Percentiles rank a stretch among this genome's conserved stretches.
Evolutionary conservation across 371 early-diverging fungal species (phyloP).

Genomic region (Saksenaea vasiformis): DNA sequence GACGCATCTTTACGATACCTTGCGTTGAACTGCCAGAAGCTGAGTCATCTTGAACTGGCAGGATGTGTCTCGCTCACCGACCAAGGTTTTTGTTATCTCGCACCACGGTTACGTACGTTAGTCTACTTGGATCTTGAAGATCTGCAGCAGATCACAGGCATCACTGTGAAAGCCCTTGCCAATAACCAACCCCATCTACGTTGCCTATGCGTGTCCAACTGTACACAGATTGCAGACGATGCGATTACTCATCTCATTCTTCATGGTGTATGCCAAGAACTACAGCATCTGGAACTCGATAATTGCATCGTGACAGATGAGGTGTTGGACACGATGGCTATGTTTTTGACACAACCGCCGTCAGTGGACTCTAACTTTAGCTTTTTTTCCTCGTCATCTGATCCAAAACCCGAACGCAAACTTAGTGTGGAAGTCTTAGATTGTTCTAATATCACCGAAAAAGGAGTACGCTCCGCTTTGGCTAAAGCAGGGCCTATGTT

Average conservation of each 20-base stretch:
- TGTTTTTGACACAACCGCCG: slow-evolving; percentile 11
- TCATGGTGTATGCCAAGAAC: slow-evolving; percentile 29
- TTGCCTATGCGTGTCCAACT: slow-evolving; percentile 54
- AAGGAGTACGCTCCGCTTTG: slow-evolving; percentile 35
- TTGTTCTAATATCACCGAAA: slow-evolving; percentile 45
- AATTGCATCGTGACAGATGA: slow-evolving; percentile 44
- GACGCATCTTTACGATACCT: slow-evolving; percentile 44
- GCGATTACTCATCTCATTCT: slow-evolving; percentile 37
- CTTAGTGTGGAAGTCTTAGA: slow-evolving; percentile 45
- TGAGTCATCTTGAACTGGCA: slow-evolving; percentile 56
- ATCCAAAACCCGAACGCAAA: background rate
- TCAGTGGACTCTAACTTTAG: slow-evolving; percentile 6
- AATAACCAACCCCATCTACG: slow-evolving; percentile 35
- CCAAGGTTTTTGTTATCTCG: slow-evolving; percentile 46
- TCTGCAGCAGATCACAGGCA: slow-evolving; percentile 46
- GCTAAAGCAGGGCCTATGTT: slow-evolving; percentile 36
- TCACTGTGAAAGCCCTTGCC: slow-evolving; percentile 49
- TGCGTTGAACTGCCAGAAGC: slow-evolving; percentile 27
- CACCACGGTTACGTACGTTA: slow-evolving; percentile 40
- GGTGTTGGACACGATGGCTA: slow-evolving; percentile 30
- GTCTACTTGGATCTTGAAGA: slow-evolving; percentile 59
- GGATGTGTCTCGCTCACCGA: slow-evolving; percentile 52
- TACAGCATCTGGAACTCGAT: slow-evolving; percentile 43
- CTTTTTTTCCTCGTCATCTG: slow-evolving; percentile 8
- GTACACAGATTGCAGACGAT: slow-evolving; percentile 50